phyloP scores from a whole-genome alignment of 176 grass and related monocot species.

The Areca catechu region DNA sequence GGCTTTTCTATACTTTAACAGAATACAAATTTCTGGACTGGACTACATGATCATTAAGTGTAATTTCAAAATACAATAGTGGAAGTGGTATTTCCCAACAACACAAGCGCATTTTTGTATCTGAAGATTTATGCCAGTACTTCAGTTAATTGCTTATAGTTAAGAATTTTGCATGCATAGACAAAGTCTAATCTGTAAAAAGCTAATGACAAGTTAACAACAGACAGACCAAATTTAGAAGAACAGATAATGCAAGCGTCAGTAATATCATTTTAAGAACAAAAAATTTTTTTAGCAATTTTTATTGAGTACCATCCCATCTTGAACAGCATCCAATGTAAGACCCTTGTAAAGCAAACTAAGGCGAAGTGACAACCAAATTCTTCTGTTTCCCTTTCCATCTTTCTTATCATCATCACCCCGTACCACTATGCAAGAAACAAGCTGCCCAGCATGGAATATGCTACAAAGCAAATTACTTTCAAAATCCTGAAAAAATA shows the following conservation, averaged over 20 bases:
- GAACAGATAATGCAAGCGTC: background rate
- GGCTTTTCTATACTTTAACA: no score
- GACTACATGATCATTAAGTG: no score
- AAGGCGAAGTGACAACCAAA: slow-evolving; percentile 73
- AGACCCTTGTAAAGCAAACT: slow-evolving; percentile 78
- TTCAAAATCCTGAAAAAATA: slow-evolving; percentile 51
- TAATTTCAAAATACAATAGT: no score
- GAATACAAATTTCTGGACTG: no score
- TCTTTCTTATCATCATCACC: slow-evolving; percentile 88
- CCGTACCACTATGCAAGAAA: slow-evolving; percentile 65
- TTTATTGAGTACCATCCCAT: slow-evolving; percentile 67
- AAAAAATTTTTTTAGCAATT: background rate
- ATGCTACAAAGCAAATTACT: slow-evolving; percentile 44
- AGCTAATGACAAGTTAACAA: no score
- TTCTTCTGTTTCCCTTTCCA: slow-evolving; percentile 64
- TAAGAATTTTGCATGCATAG: no score
- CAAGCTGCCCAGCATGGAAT: slow-evolving; percentile 74
- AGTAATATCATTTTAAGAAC: background rate
- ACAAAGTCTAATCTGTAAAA: no score
- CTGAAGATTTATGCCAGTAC: no score
- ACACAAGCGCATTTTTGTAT: no score
- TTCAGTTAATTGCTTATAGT: no score
- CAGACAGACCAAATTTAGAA: no score
- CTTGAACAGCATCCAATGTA: slow-evolving; percentile 82
- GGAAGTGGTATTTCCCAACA: no score